Evolutionary conservation across 169 alveolate genomes (phyloP).

Genomic region (Theileria orientalis): DNA sequence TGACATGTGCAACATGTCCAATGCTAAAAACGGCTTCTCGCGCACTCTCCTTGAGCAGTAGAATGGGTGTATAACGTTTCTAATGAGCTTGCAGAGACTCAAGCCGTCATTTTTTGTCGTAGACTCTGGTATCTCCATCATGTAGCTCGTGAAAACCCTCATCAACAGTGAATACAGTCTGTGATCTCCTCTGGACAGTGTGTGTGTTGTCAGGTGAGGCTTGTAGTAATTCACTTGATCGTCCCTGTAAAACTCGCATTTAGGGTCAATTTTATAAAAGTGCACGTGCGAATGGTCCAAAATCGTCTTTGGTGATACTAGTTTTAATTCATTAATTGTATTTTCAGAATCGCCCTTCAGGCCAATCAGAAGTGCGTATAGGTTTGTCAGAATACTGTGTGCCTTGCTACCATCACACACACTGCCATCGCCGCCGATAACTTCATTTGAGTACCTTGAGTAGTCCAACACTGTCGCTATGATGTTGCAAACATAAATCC

Average conservation of each 20-base stretch:
- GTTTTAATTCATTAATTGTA: not conserved
- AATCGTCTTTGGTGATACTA: not conserved
- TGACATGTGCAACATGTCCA: not conserved
- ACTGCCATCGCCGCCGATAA: not conserved
- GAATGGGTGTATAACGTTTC: slow-evolving; percentile 7
- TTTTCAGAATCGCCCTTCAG: not conserved
- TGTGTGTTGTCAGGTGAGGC: not conserved
- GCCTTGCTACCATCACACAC: too few relatives aligned
- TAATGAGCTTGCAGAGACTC: not conserved
- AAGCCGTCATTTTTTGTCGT: not conserved
- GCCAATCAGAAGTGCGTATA: not conserved
- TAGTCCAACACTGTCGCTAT: not conserved
- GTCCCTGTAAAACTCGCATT: not conserved
- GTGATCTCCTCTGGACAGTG: not conserved
- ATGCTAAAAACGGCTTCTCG: not conserved
- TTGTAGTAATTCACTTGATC: slow-evolving; percentile 1
- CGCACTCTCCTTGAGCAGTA: not conserved
- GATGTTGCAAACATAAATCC: not conserved
- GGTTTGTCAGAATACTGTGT: not conserved
- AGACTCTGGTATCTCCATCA: not conserved
- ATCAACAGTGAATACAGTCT: slow-evolving; percentile 3
- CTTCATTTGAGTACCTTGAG: not conserved
- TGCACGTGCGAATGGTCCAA: slow-evolving; percentile 13
- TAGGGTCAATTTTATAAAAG: slow-evolving; percentile 6
- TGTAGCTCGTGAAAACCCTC: not conserved